Conservation (phyloP, 1,139 yeast genomes). For the Kazachstania sp. region DNA sequence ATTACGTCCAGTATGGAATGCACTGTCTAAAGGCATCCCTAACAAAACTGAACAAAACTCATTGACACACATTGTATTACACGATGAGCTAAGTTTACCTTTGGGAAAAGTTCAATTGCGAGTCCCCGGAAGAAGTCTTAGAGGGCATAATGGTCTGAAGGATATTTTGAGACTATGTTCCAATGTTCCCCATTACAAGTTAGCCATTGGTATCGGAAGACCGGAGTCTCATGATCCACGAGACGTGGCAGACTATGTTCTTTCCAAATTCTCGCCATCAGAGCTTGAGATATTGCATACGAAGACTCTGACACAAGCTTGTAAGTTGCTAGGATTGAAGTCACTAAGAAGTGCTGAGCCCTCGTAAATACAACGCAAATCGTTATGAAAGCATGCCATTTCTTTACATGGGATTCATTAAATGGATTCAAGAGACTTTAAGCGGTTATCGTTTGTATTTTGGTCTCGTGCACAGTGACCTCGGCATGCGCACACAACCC, state of each 20-base stretch:
- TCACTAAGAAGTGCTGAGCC: no score
- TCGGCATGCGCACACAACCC: no score
- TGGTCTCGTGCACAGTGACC: no score
- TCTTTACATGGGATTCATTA: no score
- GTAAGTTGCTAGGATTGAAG: neutral
- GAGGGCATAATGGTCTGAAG: slow-evolving; percentile 78
- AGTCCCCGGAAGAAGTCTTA: slow-evolving; percentile 45
- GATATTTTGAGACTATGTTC: slow-evolving; percentile 38
- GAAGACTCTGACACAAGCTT: neutral
- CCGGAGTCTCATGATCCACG: slow-evolving; percentile 39
- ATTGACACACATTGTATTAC: slow-evolving; percentile 48
- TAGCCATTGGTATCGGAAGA: slow-evolving; percentile 72
- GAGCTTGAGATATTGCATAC: slow-evolving; percentile 3
- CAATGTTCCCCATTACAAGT: slow-evolving; percentile 25
- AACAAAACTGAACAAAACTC: slow-evolving; percentile 10
- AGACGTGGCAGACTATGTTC: slow-evolving; percentile 54
- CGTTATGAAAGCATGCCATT: no score
- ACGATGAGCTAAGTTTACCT: slow-evolving; percentile 64
- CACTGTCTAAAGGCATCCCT: slow-evolving; percentile 29
- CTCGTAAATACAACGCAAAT: no score
- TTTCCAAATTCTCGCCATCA: slow-evolving; percentile 36
- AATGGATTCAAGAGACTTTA: no score
- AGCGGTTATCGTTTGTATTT: no score
- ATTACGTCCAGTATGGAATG: slow-evolving; percentile 41
- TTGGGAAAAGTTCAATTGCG: slow-evolving; percentile 58